Base-by-base conservation (phyloP, 2,329 filamentous ascomycete genomes). In the Hymenoscyphus infarciens region DNA sequence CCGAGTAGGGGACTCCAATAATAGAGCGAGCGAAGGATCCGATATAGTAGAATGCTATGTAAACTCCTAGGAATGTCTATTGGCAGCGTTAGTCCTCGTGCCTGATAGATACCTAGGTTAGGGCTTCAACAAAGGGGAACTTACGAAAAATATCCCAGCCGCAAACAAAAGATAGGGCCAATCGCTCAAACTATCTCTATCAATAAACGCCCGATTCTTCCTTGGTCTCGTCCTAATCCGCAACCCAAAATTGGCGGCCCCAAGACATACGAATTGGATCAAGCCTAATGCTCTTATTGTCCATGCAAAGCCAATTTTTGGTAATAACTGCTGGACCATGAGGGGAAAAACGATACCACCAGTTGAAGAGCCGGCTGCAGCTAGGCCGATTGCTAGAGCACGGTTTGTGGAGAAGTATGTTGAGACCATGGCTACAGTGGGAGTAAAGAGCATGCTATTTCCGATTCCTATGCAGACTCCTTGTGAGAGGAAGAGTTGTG, bases 221-320 rank as follows among this genome's bases (percentile, higher is more conserved):
- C 77, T 71, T 0, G 74, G 75, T n/a, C 29, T 42, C 19, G 61
- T 16, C 13, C 62, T n/a, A 4, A 56, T 8, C 27, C 54, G 54
- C 25, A 61, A 19, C 19, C 61, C 35, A 3, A 56, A 15, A 53
- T 49, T 58, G 22, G 35, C 35, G 4, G 59, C n/a, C 16, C 15
- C 31, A 3, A 56, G 22, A 33, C 33, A 59, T 5, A 25, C 19
- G 10, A 63, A 39, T 19, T 54, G 25, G n/a, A 81, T 71, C 63
- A 82, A 79, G 1, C 75, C 79, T 39, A 82, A 71, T 5, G 76
- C 71, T 11, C 78, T 72, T 22, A 79, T 71, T 0, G 79, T 75
- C 77, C 77, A 79, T 1, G 64, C 69, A 66, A 79, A 80, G 5
- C 59, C 59, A 38, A 79, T 57, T 31, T 59, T 59, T 10, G 61